Evolutionary conservation across 495 filamentous ascomycete genomes (phyloP).

Genomic region (Talaromyces proteolyticus): DNA sequence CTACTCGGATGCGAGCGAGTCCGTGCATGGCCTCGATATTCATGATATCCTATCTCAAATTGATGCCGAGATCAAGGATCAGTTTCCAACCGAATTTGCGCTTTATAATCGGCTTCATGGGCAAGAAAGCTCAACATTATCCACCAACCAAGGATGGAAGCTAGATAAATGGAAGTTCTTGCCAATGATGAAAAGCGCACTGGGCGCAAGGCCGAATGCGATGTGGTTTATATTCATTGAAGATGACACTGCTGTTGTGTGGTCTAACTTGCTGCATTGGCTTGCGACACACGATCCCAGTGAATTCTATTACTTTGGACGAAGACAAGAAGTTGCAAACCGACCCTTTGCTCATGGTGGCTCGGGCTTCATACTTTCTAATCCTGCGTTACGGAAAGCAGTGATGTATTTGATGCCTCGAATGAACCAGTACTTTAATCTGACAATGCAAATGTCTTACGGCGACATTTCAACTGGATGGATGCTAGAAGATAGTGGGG

Average conservation of each 20-base stretch:
- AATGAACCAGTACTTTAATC: conserved; percentile 43
- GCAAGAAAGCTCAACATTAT: conserved; percentile 30
- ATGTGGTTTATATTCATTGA: conserved; percentile 68
- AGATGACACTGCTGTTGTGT: conserved; percentile 60
- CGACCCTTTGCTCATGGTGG: conserved; percentile 61
- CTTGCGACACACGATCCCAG: conserved; percentile 40
- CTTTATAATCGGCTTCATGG: conserved; percentile 41
- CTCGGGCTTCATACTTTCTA: conserved; percentile 60
- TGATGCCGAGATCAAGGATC: conserved; percentile 22
- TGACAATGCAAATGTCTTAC: conserved; percentile 52
- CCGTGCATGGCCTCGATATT: conserved; percentile 35
- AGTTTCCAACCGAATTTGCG: conserved; percentile 38
- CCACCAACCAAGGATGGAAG: conserved; percentile 45
- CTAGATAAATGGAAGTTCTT: conserved; percentile 56
- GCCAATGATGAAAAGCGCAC: conserved; percentile 44
- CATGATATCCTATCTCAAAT: conserved; percentile 42
- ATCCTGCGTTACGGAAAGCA: conserved; percentile 40
- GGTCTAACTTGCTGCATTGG: conserved; percentile 54
- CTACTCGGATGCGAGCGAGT: conserved; percentile 47
- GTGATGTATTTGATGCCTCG: conserved; percentile 39
- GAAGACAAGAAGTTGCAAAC: conserved; percentile 44
- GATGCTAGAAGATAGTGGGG: conserved; percentile 47
- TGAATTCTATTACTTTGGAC: conserved; percentile 52
- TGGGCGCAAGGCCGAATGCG: conserved; percentile 34
- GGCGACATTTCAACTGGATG: conserved; percentile 59